phyloP scores from a whole-genome alignment of 345 rosid species.

The Noccaea bulbosa region DNA sequence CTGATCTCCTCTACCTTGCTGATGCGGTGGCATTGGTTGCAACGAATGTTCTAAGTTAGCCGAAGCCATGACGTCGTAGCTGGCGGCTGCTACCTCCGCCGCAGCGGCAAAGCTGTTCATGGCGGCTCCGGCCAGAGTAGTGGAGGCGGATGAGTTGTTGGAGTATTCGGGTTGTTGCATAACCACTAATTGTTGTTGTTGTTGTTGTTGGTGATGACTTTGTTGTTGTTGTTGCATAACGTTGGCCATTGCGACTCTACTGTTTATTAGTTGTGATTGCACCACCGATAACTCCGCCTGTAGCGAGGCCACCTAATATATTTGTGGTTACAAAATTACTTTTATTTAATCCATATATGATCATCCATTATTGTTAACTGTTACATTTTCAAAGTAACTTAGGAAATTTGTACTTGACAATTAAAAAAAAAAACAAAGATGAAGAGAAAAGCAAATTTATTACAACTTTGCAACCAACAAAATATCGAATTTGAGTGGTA shows the following conservation, averaged over 20 bases:
- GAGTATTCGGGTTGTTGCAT: conserved; percentile 83
- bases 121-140: conserved; percentile 62
- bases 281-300: conserved; percentile 87
- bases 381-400: not conserved
- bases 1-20: conserved; percentile 47
- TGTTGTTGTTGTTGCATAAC: conserved; percentile 63
- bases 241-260: conserved; percentile 72
- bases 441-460: too few species aligned
- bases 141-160: conserved; percentile 90
- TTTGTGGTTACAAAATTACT: conserved; percentile 3
- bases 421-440: too few species aligned
- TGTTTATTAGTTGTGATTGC: conserved; percentile 75
- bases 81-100: conserved; percentile 38
- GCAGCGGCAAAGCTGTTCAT: conserved; percentile 47
- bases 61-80: conserved; percentile 55
- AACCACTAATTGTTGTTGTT: conserved; percentile 48
- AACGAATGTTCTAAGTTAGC: conserved; percentile 54
- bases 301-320: conserved; percentile 70
- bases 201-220: conserved; percentile 49
- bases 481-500: too few species aligned
- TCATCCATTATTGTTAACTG: not conserved
- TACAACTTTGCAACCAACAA: too few species aligned
- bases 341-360: not conserved
- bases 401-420: not conserved
- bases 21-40: conserved; percentile 48